phyloP scores from a whole-genome alignment of 352 stramenopile species.

The Pythium oligandrum region DNA sequence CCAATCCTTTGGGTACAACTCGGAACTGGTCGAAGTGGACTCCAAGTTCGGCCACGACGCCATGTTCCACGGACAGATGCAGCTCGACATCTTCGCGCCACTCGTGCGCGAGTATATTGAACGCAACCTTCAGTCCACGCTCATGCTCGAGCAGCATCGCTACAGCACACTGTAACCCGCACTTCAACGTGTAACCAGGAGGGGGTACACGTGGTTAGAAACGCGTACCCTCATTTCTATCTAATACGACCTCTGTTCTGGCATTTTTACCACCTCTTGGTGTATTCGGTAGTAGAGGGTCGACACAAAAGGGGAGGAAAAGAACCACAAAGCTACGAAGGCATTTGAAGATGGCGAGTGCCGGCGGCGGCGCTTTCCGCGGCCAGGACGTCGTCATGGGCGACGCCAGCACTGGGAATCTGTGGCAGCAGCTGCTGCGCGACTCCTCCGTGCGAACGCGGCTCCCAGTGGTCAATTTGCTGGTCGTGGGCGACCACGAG shows the following conservation, averaged over 20 bases:
- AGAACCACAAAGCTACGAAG: too few species aligned
- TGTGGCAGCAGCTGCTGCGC: conserved; percentile 83
- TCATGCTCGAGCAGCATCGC: conserved; percentile 68
- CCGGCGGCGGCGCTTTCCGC: background rate
- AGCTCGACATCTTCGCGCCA: conserved; percentile 68
- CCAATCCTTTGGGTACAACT: conserved; percentile 66
- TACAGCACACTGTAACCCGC: conserved; percentile 62
- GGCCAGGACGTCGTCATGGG: conserved; percentile 2
- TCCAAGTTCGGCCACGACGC: conserved; percentile 86
- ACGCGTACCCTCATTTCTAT: conserved; percentile 3
- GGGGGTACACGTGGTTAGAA: too few species aligned
- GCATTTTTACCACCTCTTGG: too few species aligned
- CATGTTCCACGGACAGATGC: conserved; percentile 84
- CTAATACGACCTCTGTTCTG: background rate
- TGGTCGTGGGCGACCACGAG: conserved; percentile 68
- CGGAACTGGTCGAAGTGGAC: conserved; percentile 66
- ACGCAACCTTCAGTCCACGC: conserved; percentile 39
- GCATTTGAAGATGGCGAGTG: too few species aligned
- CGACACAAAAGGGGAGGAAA: too few species aligned
- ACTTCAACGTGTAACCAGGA: conserved; percentile 2
- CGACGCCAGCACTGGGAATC: conserved; percentile 24
- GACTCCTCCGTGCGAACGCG: conserved; percentile 75
- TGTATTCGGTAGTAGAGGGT: too few species aligned
- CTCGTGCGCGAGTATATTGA: conserved; percentile 70
- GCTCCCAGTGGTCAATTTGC: conserved; percentile 57